Base-by-base conservation (phyloP, 2,329 filamentous ascomycete genomes). In the Arthrocladium fulminans region DNA sequence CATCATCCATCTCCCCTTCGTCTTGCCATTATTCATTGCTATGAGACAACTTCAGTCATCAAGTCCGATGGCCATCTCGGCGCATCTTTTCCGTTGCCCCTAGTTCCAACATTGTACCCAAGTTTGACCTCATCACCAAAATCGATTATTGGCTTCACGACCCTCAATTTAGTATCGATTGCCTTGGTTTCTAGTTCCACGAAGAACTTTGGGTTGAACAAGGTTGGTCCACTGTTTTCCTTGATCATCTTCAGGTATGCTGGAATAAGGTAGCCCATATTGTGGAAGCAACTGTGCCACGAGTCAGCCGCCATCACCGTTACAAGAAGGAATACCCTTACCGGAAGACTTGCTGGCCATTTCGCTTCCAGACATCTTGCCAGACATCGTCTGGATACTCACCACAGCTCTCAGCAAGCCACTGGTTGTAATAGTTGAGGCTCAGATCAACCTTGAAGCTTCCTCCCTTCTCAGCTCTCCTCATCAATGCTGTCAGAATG, bases 401-500 rank as follows among this genome's bases (percentile, higher is more conserved):
- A 3, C 68, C 68, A 43, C 60, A 62, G 2, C 58, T 63, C 17
- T 63, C 55, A 10, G 68, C 63, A 1, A 73, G 62, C 69, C 68
- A 72, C 1, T 63, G 66, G 47, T 69, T 69, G 53, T 72, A 72
- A 50, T 72, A 55, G 35, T 55, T 58, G 2, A 58, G 45, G 3
- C 51, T 48, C 19, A 58, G 29, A 44, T 55, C 53, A 17, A 55
- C 45, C 32, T 54, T 51, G 40, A 51, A 56, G 34, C 52, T 54
- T 8, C 55, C 55, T 15, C 83, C 83, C 10, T 67, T 63, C 7
- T 73, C 79, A 0, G 81, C 76, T 25, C 83, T 73, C 56, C 75
- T 73, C 57, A 79, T 80, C 7, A 86, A 69, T 1, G 81, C 83
- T 0, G 73, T 73, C 29, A 87, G 62, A 0, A 81, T 81, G 2